These are phyloP conservation scores for Alloteropsis semialata DNA, from an alignment of 176 grass and related monocot species.

Conservation along the genomic window DNA sequence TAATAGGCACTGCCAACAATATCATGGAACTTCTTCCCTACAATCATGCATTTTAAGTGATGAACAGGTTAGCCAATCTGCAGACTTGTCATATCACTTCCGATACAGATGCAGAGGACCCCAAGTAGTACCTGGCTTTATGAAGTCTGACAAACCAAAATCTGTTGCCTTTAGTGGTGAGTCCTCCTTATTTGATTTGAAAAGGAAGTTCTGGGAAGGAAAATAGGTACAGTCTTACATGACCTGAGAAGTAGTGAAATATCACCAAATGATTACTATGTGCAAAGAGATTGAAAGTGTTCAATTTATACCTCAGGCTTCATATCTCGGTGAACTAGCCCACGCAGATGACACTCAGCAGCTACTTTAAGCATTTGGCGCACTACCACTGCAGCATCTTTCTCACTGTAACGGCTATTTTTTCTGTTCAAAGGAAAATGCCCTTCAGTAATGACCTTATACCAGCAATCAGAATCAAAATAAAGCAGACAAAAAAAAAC, in stretches of 20 bases:
- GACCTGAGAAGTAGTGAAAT: constrained; percentile 48
- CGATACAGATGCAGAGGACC: constrained; percentile 5
- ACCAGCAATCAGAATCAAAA: constrained; percentile 7
- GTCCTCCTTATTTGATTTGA: constrained; percentile 80
- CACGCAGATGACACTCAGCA: constrained; percentile 93
- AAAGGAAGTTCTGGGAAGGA: constrained; percentile 97
- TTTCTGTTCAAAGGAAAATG: constrained; percentile 53
- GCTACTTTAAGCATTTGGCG: constrained; percentile 99
- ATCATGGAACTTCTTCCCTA: constrained; percentile 86
- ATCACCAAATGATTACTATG: constrained; percentile 46
- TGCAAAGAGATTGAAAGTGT: constrained; percentile 18
- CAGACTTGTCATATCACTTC: neutral
- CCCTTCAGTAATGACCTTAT: constrained; percentile 5
- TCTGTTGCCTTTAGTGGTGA: constrained; percentile 93
- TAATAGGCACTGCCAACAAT: constrained; percentile 99
- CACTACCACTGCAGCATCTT: constrained; percentile 95
- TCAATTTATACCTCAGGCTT: constrained; percentile 89
- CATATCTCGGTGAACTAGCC: constrained; percentile 97
- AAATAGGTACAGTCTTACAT: constrained; percentile 56
- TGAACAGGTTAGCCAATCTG: constrained; percentile 6
- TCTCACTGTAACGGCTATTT: constrained; percentile 94
- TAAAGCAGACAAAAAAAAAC: neutral
- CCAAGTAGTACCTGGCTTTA: constrained; percentile 72
- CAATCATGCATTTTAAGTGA: constrained; percentile 34
- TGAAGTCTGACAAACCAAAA: constrained; percentile 96